These are phyloP conservation scores for Kwoniella sp. DNA, from an alignment of 768 basidiomycete species.

Conservation along the genomic window DNA sequence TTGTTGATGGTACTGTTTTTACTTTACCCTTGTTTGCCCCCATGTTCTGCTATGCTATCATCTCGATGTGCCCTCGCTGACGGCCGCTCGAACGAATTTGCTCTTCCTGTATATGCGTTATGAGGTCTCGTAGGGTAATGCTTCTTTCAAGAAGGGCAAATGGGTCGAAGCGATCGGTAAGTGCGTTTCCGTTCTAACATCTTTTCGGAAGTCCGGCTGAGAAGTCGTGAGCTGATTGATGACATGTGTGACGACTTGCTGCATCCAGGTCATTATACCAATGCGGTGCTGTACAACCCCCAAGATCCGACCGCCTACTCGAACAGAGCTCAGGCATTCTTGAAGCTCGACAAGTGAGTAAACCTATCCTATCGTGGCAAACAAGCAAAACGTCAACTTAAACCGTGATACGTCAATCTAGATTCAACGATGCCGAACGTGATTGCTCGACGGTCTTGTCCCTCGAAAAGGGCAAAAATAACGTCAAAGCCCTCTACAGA, in stretches of 20 bases:
- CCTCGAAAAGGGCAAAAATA: constrained; percentile 60
- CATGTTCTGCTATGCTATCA: too few species aligned
- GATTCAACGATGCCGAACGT: constrained; percentile 76
- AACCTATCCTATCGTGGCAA: not conserved
- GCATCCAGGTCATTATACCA: constrained; percentile 77
- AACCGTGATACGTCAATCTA: constrained; percentile 47
- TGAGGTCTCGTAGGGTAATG: too few species aligned
- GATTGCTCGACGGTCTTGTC: constrained; percentile 72
- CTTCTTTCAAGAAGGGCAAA: constrained; percentile 78
- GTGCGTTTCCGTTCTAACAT: constrained; percentile 5
- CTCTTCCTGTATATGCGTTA: too few species aligned
- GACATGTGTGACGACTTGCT: not conserved
- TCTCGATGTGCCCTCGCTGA: too few species aligned
- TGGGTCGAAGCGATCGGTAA: constrained; percentile 71
- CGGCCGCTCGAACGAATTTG: too few species aligned
- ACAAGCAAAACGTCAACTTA: not conserved
- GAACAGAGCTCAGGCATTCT: constrained; percentile 87
- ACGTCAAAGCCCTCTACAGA: constrained; percentile 79
- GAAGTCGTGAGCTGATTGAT: not conserved
- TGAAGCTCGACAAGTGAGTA: constrained; percentile 90
- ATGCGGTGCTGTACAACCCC: constrained; percentile 72
- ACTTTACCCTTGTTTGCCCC: too few species aligned
- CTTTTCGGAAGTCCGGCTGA: too few species aligned
- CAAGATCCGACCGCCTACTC: constrained; percentile 76
- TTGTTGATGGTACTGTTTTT: too few species aligned